phyloP scores from a whole-genome alignment of 2,329 filamentous ascomycete species.

The Cytospora piceicola region DNA sequence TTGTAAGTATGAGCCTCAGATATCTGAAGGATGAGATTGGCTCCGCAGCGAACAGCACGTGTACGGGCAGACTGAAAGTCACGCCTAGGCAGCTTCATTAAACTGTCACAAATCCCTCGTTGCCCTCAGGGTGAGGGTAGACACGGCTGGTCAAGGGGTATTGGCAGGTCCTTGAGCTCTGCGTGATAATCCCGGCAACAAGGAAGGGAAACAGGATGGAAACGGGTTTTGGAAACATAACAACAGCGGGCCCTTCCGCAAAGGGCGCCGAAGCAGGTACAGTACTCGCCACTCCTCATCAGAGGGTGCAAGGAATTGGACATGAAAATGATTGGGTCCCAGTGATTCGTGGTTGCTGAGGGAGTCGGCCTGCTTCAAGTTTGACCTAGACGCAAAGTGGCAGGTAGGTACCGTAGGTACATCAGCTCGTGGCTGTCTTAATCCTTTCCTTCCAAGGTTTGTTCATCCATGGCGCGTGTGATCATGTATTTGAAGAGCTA shows the following conservation, averaged over 20 bases:
- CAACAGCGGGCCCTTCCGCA: not conserved
- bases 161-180: too few relatives aligned
- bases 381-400: not conserved
- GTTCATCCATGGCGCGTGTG: not conserved
- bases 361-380: not conserved
- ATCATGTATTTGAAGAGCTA: not conserved
- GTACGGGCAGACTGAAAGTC: too few relatives aligned
- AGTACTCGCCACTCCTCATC: not conserved
- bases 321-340: not conserved
- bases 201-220: not conserved
- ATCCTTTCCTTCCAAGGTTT: too few relatives aligned
- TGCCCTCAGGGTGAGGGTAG: too few relatives aligned
- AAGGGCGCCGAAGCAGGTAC: constrained; percentile 16
- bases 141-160: too few relatives aligned
- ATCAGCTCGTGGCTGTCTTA: too few relatives aligned
- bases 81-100: too few relatives aligned
- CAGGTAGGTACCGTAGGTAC: not conserved
- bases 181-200: not conserved
- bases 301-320: not conserved
- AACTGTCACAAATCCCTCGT: too few relatives aligned
- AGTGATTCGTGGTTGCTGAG: not conserved
- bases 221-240: not conserved
- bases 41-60: too few relatives aligned
- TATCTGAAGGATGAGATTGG: too few relatives aligned
- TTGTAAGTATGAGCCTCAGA: too few relatives aligned